Conservation (phyloP, 2,329 filamentous ascomycete species). For the Cladosporium sp. region DNA sequence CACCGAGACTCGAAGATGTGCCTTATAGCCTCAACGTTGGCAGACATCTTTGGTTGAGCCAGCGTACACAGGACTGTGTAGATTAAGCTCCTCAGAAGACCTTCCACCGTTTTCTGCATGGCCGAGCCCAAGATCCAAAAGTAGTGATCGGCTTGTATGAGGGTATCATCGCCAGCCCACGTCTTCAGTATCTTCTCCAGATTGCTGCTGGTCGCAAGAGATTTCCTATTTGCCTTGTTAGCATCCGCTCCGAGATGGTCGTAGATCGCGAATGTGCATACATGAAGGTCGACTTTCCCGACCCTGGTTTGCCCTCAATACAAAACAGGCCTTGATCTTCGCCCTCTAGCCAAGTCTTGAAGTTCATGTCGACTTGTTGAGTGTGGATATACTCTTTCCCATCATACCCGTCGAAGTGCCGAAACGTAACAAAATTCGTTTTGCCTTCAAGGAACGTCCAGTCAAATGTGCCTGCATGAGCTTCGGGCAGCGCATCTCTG, state of each 20-base stretch:
- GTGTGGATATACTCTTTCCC: not conserved
- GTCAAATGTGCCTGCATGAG: not conserved
- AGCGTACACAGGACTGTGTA: not conserved
- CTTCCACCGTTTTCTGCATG: not conserved
- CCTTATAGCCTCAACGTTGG: not conserved
- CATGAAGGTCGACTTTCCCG: not conserved
- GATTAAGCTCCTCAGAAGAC: not conserved
- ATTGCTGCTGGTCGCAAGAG: not conserved
- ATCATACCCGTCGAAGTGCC: not conserved
- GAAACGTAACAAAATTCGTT: not conserved
- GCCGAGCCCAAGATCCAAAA: not conserved
- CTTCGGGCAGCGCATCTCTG: not conserved
- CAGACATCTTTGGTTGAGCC: not conserved
- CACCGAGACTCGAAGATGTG: not conserved
- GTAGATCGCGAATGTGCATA: not conserved
- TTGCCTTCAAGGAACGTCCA: not conserved
- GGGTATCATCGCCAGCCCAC: not conserved
- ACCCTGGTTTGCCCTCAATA: not conserved
- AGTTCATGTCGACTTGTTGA: not conserved
- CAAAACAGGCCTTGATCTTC: not conserved
- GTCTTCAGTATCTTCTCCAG: not conserved
- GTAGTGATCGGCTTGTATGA: not conserved
- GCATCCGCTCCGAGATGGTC: not conserved
- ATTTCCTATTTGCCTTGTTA: not conserved
- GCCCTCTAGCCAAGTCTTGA: not conserved